These are phyloP conservation scores for Pulveroboletus sp. DNA, from an alignment of 768 basidiomycete genomes.

Conservation along the genomic window DNA sequence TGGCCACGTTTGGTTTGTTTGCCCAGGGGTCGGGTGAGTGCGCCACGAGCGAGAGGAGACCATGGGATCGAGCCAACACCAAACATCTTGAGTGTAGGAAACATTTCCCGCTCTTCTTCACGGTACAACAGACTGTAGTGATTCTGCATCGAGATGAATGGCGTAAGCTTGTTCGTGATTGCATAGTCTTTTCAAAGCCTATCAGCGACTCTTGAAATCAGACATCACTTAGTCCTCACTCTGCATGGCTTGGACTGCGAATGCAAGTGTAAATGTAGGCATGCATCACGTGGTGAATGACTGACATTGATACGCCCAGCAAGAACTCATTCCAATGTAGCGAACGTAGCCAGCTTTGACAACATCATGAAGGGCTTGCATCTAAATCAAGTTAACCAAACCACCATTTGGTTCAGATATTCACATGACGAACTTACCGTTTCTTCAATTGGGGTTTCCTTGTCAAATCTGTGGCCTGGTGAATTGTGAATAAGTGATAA, in stretches of 20 bases:
- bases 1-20: conserved; percentile 27
- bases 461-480: conserved; percentile 47
- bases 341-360: conserved; percentile 48
- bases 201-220: neutral
- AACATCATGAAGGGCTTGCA: conserved; percentile 51
- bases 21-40: conserved; percentile 33
- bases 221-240: conserved; percentile 20
- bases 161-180: conserved; percentile 42
- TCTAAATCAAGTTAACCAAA: conserved; percentile 18
- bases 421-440: conserved; percentile 23
- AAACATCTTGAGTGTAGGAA: conserved; percentile 47
- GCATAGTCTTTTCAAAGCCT: conserved; percentile 33
- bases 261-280: conserved; percentile 2
- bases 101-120: conserved; percentile 61
- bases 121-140: conserved; percentile 55
- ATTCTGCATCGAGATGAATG: conserved; percentile 67
- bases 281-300: neutral
- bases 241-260: conserved; percentile 38
- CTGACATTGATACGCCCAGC: conserved; percentile 41
- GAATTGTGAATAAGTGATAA: neutral
- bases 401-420: neutral
- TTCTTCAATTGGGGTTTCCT: conserved; percentile 49
- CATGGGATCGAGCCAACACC: conserved; percentile 47
- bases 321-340: conserved; percentile 45
- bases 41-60: conserved; percentile 41